Base-by-base conservation (phyloP, 805 yeast genomes). In the Monosporozyma servazzii region DNA sequence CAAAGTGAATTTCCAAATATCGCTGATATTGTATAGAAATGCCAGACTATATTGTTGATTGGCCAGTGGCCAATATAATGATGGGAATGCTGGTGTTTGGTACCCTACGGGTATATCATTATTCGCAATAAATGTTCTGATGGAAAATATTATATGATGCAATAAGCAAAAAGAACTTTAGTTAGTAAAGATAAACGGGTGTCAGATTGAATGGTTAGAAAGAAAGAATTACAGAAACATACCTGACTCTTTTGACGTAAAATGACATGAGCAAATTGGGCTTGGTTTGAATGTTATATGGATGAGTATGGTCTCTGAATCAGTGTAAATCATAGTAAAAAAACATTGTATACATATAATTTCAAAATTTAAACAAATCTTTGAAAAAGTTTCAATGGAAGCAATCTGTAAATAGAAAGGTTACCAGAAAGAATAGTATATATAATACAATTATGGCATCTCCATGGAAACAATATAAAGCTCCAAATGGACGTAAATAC, bases 1-100 rank as follows among this genome's bases (percentile, higher is more conserved):
- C 9, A 88, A 73, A 0, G 96, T 87, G 73, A 87, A 91, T 56
- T 67, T 69, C 93, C 96, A 90, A 15, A 91, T 79, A 59, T 88
- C 96, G 17, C 64, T 56, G 1, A 82, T 70, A 59, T 80, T 78
- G 69, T 87, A 91, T 4, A 91, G 76, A 56, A 76, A 80, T 36
- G 88, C 75, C 5, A 74, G 60, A 2, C 62, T 52, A 52, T 65
- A 71, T 39, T 55, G 60, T 1, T 71, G 66, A 36, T 68, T 61
- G 11, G 69, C 65, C 15, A 79, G 57, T 0, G 95, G 96, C 86
- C 89, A 84, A 60, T 74, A 76, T 30, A 91, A 67, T 2, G 95
- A 82, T 4, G 98, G 98, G 60, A 90, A 91, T 15, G 60, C 51
- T 1, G 98, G 98, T 0, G 82, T 73, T 11, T 72, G 70, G 68